phyloP scores from a whole-genome alignment of 148 eudicot species.

The Tetragonia tetragonoides region DNA sequence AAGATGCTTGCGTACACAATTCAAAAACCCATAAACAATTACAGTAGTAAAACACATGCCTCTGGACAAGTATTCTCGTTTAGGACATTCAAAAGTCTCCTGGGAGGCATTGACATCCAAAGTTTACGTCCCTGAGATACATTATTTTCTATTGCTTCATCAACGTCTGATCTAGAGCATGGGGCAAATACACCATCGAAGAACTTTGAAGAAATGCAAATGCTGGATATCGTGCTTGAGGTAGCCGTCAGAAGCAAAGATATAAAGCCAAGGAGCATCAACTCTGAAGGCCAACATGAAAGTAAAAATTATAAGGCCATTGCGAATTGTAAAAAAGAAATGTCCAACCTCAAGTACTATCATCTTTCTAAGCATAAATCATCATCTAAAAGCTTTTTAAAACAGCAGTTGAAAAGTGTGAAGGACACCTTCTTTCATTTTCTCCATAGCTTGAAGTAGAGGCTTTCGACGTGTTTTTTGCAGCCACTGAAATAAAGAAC shows the following conservation, averaged over 20 bases:
- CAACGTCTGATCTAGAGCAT: slow-evolving; percentile 56
- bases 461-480: slow-evolving; percentile 75
- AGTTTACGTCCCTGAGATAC: slow-evolving; percentile 55
- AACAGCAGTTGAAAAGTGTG: not conserved
- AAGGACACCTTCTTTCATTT: slow-evolving; percentile 92
- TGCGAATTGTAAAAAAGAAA: not conserved
- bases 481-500: slow-evolving; percentile 62
- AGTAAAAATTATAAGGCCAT: slow-evolving; percentile 7
- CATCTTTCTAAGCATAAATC: not conserved
- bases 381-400: not conserved
- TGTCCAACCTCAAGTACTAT: not conserved
- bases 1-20: not conserved
- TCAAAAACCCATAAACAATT: not conserved
- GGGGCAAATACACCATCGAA: slow-evolving; percentile 79
- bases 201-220: slow-evolving; percentile 80
- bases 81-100: slow-evolving; percentile 56
- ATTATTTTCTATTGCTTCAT: slow-evolving; percentile 42
- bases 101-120: slow-evolving; percentile 45
- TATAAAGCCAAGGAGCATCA: slow-evolving; percentile 97
- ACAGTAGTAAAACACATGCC: slow-evolving; percentile 41
- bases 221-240: slow-evolving; percentile 73
- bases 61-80: slow-evolving; percentile 66
- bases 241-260: slow-evolving; percentile 92
- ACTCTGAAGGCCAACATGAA: slow-evolving; percentile 47
- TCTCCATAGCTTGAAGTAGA: slow-evolving; percentile 89